phyloP scores from a whole-genome alignment of 768 basidiomycete species.

The Mycena maculata region DNA sequence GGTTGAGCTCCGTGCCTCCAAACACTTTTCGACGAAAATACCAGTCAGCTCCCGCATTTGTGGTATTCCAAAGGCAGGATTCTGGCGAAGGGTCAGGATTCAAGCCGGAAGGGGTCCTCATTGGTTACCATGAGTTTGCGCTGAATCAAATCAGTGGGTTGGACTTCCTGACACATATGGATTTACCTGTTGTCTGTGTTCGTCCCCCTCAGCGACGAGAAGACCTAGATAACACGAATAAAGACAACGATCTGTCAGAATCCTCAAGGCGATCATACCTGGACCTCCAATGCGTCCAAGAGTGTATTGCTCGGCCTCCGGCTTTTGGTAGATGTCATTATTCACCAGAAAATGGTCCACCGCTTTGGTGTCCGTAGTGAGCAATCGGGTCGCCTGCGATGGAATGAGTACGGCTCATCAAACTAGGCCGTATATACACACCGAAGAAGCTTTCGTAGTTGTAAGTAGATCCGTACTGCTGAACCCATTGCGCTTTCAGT shows the following conservation, averaged over 20 bases:
- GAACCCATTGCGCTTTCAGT: slow-evolving; percentile 24
- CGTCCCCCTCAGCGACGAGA: slow-evolving; percentile 42
- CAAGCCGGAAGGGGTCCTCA: background rate
- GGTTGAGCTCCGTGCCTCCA: slow-evolving; percentile 50
- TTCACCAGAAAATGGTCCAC: background rate
- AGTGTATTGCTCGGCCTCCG: background rate
- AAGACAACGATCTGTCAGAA: background rate
- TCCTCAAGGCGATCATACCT: background rate
- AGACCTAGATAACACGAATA: slow-evolving; percentile 43
- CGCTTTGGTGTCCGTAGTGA: slow-evolving; percentile 1
- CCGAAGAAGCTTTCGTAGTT: slow-evolving; percentile 17
- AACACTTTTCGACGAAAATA: slow-evolving; percentile 53
- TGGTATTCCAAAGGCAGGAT: slow-evolving; percentile 59
- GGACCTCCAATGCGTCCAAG: background rate
- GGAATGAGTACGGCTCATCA: background rate
- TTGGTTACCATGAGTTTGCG: slow-evolving; percentile 39
- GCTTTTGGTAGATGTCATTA: slow-evolving; percentile 5
- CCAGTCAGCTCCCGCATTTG: slow-evolving; percentile 56
- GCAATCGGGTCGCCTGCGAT: background rate
- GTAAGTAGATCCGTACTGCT: slow-evolving; percentile 25
- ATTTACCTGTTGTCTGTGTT: slow-evolving; percentile 36
- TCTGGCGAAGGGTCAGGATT: slow-evolving; percentile 36
- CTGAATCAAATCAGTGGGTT: slow-evolving; percentile 10
- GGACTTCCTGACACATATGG: background rate
- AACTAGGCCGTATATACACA: background rate